phyloP scores from a whole-genome alignment of 768 basidiomycete species.

The Russula abietina region DNA sequence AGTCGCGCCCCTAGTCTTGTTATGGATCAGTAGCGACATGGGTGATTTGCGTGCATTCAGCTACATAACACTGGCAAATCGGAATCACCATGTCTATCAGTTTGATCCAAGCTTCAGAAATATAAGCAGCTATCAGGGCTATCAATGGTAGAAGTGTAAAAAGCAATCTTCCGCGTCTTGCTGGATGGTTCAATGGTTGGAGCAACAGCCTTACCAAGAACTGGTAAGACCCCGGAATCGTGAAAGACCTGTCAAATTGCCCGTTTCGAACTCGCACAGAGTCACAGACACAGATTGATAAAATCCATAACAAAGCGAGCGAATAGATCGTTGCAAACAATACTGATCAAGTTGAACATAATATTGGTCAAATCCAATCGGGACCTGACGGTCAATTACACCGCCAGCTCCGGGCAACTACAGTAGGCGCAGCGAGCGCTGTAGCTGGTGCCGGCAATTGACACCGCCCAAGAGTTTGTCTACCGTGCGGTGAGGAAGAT shows the following conservation, averaged over 20 bases:
- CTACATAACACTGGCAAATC: too few relatives aligned
- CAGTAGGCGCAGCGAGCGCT: background rate
- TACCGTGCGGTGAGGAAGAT: slow-evolving; percentile 10
- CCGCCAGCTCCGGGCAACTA: background rate
- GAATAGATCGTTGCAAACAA: slow-evolving; percentile 3
- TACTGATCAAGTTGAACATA: background rate
- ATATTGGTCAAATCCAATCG: slow-evolving; percentile 1
- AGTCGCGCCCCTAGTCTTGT: too few relatives aligned
- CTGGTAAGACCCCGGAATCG: background rate
- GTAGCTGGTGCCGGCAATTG: background rate
- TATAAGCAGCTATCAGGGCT: too few relatives aligned
- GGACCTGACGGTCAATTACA: background rate
- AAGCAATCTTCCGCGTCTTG: background rate
- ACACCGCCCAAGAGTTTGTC: background rate
- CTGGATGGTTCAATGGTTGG: background rate
- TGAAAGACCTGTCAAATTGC: background rate
- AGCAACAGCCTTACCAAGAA: background rate
- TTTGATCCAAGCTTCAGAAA: too few relatives aligned
- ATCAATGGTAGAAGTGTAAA: too few relatives aligned
- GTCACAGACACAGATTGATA: too few relatives aligned
- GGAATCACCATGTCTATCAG: too few relatives aligned
- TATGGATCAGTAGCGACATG: too few relatives aligned
- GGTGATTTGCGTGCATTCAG: too few relatives aligned
- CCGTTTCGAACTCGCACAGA: background rate
- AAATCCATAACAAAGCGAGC: background rate